Evolutionary conservation across 148 eudicot genomes (phyloP), one percentile per base, ranked within the genome.

Genomic region (Cornus florida): DNA sequence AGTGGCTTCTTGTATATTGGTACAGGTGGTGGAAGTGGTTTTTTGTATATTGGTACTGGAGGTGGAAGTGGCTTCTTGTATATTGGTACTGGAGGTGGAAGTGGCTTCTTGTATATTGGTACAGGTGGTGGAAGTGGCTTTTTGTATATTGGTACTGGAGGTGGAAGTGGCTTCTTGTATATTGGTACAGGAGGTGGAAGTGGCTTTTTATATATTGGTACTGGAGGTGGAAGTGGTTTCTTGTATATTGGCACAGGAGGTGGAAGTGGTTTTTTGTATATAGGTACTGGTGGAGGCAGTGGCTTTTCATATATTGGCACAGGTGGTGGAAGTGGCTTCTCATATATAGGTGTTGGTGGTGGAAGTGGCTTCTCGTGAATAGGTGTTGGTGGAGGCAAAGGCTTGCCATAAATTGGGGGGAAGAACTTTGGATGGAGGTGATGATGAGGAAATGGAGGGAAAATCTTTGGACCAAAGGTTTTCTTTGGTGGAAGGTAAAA

Each of bases 301-400:
- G 76, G 76, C 20, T 73, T 73, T 32, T 65, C 68, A 43, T 39
- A 65, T 10, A 79, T 46, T 48, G 83, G 79, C 56, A 84, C 81
- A 6, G 86, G 81, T 59, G 82, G 79, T 46, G 78, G 75, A n/a
- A n/a, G 75, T 10, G 81, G 62, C 50, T 70, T 53, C 5, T 57
- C 65, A 66, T 53, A 22, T 16, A 46, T 71, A 0, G 66, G 48
- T 1, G 4, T 1, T 0, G 10, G 48, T 43, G 83, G 62, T 8
- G 17, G 62, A 3, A 67, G 59, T 53, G 81, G 84, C 12, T 72
- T 70, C 38, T 76, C 68, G 38, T 60, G 22, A 0, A 35, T 69
- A 10, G 33, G 69, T 20, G 59, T 22, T 28, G 76, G 70, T 7
- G 75, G 75, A 46, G 62, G 75, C 4, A 72, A 56, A 13, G 75